These are phyloP conservation scores for Neurospora sp. DNA, from an alignment of 2,329 filamentous ascomycete species.

Conservation along the genomic window DNA sequence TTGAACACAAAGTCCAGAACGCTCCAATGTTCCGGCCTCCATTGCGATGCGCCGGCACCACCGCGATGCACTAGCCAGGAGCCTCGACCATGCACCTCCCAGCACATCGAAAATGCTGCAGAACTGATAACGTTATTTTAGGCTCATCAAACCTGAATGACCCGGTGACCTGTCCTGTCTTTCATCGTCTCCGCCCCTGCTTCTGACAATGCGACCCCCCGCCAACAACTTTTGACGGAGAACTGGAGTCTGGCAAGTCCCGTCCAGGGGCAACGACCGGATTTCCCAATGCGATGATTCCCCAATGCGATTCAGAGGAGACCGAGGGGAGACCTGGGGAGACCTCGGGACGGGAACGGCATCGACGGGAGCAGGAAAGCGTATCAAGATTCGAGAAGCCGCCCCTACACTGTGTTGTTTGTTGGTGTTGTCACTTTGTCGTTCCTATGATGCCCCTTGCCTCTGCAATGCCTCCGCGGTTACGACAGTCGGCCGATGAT, in stretches of 20 bases:
- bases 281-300: background rate
- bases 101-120: background rate
- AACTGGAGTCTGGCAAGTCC: background rate
- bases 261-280: background rate
- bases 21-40: background rate
- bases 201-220: background rate
- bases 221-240: background rate
- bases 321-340: background rate
- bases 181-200: background rate
- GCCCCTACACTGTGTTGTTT: background rate
- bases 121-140: background rate
- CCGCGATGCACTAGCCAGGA: background rate
- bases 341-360: background rate
- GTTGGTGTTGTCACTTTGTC: background rate
- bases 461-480: background rate
- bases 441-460: background rate
- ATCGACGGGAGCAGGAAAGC: background rate
- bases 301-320: background rate
- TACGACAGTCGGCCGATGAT: background rate
- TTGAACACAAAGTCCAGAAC: background rate
- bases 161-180: background rate
- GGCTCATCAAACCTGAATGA: background rate
- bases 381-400: background rate
- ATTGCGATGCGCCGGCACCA: background rate
- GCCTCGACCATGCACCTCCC: background rate